A percentile compares a stretch with the other conserved stretches of the same genome.
These are phyloP conservation scores for Solanum etuberosum DNA, from an alignment of 257 asterid genomes.

Conservation along the genomic window DNA sequence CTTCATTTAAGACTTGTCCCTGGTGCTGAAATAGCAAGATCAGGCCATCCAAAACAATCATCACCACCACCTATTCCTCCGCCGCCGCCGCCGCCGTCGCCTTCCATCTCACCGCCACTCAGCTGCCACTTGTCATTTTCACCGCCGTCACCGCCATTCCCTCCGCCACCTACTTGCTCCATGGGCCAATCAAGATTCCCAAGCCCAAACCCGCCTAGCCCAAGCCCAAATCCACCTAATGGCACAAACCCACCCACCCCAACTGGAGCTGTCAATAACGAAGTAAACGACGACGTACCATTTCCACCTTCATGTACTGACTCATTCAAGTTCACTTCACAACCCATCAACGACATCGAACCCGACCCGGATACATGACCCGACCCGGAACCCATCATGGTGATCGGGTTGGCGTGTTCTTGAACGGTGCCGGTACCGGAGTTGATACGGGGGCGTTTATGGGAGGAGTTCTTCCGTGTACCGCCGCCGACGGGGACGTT, in stretches of 20 bases:
- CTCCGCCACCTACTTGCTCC: slow-evolving; percentile 10
- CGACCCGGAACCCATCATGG: neutral
- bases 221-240: slow-evolving; percentile 20
- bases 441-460: slow-evolving; percentile 30
- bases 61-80: neutral
- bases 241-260: slow-evolving; percentile 14
- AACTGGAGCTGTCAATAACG: slow-evolving; percentile 8
- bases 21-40: slow-evolving; percentile 46
- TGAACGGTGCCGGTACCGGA: neutral
- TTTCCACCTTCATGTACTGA: slow-evolving; percentile 19
- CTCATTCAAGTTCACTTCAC: slow-evolving; percentile 30
- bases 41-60: slow-evolving; percentile 49
- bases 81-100: slow-evolving; percentile 8
- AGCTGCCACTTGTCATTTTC: slow-evolving; percentile 37
- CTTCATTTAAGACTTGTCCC: slow-evolving; percentile 30
- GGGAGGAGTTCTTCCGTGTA: slow-evolving; percentile 24
- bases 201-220: slow-evolving; percentile 26
- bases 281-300: slow-evolving; percentile 9
- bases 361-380: slow-evolving; percentile 13
- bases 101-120: slow-evolving; percentile 16
- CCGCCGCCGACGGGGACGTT: slow-evolving; percentile 58
- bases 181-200: slow-evolving; percentile 32
- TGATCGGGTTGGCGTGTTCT: neutral
- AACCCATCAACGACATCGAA: slow-evolving; percentile 4
- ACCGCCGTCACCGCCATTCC: neutral